Percentiles rank a stretch among this genome's conserved stretches.
phyloP scores from a whole-genome alignment of 257 asterid genomes.

The Galeopsis tetrahit region DNA sequence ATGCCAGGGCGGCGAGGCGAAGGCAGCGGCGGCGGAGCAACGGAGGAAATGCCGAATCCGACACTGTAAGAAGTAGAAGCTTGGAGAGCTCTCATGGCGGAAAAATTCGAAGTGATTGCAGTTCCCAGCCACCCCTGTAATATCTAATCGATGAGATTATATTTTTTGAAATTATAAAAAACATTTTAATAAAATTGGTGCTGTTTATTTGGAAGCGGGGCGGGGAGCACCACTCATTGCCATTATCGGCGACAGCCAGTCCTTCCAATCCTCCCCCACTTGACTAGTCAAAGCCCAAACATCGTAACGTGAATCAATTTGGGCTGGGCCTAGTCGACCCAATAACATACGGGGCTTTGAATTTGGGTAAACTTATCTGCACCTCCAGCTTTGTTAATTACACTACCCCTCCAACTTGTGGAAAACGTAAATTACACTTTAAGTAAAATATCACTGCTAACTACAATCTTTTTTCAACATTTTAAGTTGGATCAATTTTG shows the following conservation, averaged over 20 bases:
- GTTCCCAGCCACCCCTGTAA: slow-evolving; percentile 29
- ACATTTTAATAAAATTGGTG: not conserved
- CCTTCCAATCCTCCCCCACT: slow-evolving; percentile 12
- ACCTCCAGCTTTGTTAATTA: too few relatives aligned
- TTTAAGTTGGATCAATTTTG: too few relatives aligned
- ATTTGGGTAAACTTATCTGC: too few relatives aligned
- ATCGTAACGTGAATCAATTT: slow-evolving; percentile 16
- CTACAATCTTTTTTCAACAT: too few relatives aligned
- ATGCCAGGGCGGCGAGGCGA: slow-evolving; percentile 48
- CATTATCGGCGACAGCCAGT: slow-evolving; percentile 45
- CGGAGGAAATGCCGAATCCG: slow-evolving; percentile 59
- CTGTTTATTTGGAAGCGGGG: slow-evolving; percentile 29
- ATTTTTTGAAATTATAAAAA: not conserved
- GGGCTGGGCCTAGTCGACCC: slow-evolving; percentile 30
- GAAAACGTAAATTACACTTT: too few relatives aligned
- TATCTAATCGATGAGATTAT: slow-evolving; percentile 20
- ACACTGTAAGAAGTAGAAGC: slow-evolving; percentile 81
- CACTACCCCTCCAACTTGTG: too few relatives aligned
- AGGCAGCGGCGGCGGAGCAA: slow-evolving; percentile 45
- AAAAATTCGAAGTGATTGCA: not conserved
- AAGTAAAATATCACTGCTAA: too few relatives aligned
- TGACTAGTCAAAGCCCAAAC: slow-evolving; percentile 11
- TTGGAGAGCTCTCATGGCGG: slow-evolving; percentile 78
- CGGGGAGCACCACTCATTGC: slow-evolving; percentile 63
- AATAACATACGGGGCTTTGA: not conserved